Evolutionary conservation across 140 eudicot genomes (phyloP).

Genomic region (Bidens hawaiensis): DNA sequence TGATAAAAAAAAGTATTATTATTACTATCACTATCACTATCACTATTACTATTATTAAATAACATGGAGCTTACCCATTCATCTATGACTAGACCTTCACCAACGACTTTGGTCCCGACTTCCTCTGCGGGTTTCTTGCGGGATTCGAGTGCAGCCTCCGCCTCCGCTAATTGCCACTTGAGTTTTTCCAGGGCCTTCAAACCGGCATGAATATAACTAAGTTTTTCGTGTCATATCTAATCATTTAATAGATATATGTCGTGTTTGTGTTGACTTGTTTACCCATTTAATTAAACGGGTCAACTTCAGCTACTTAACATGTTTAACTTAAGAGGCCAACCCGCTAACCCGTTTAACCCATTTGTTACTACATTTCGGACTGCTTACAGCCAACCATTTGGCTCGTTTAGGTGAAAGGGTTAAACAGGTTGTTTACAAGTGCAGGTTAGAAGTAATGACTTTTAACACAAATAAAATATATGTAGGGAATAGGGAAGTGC

Average conservation of each 20-base stretch:
- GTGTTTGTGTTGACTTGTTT: background rate
- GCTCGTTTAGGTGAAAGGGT: background rate
- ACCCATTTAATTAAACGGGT: background rate
- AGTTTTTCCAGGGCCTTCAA: slow-evolving; percentile 79
- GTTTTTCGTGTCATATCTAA: background rate
- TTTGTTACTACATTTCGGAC: background rate
- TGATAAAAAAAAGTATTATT: too few species aligned
- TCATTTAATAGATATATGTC: background rate
- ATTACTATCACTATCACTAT: too few species aligned
- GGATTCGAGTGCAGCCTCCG: slow-evolving; percentile 83
- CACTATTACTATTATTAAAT: too few species aligned
- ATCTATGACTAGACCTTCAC: slow-evolving; percentile 96
- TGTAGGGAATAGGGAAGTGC: too few species aligned
- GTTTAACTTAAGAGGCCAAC: too few species aligned
- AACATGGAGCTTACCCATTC: slow-evolving; percentile 71
- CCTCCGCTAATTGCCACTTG: slow-evolving; percentile 79
- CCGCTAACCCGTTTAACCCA: background rate
- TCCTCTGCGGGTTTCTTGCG: slow-evolving; percentile 84
- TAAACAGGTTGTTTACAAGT: background rate
- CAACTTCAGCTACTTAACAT: background rate
- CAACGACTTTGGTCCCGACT: slow-evolving; percentile 64
- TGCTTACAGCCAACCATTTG: background rate
- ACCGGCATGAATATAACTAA: background rate
- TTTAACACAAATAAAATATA: background rate
- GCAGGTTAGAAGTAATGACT: background rate